Conservation (phyloP, 2,329 filamentous ascomycete genomes). For the Rhynchosporium secalis region DNA sequence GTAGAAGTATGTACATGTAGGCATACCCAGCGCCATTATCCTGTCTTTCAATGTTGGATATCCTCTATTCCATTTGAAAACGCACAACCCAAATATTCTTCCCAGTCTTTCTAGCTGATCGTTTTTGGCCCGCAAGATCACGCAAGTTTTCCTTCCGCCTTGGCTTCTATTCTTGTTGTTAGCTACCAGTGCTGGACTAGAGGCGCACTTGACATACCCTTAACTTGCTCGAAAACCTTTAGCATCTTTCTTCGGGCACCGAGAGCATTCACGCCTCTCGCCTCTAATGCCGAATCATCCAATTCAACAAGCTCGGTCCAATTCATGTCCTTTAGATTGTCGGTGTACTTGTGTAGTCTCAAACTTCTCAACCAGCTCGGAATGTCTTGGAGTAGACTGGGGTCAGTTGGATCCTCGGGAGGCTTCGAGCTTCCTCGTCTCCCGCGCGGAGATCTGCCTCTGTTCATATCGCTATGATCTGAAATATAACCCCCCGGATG, state of each 20-base stretch:
- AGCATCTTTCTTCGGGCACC: constrained; percentile 96
- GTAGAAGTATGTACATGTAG: constrained; percentile 9
- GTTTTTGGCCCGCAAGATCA: constrained; percentile 3
- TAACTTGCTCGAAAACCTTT: constrained; percentile 98
- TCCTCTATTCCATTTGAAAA: constrained; percentile 6
- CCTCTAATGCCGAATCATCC: constrained; percentile 90
- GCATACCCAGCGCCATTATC: constrained; percentile 14
- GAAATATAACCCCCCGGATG: constrained; percentile 82
- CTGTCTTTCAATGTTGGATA: constrained; percentile 10
- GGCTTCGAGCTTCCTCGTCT: constrained; percentile 94
- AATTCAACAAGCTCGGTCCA: constrained; percentile 92
- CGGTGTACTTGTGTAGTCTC: constrained; percentile 96
- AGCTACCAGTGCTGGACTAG: constrained; percentile 29
- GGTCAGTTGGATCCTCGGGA: constrained; percentile 94
- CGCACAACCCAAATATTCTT: constrained; percentile 1
- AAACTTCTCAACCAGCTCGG: constrained; percentile 93
- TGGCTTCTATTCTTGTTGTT: constrained; percentile 58
- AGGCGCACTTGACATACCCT: constrained; percentile 51
- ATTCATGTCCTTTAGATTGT: constrained; percentile 95
- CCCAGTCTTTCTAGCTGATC: not conserved
- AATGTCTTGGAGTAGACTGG: constrained; percentile 86
- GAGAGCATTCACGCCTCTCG: constrained; percentile 89
- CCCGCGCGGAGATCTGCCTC: constrained; percentile 88
- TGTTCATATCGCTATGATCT: constrained; percentile 87
- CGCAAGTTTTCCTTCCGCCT: constrained; percentile 67